phyloP scores from a whole-genome alignment of 345 rosid species.

The Excoecaria agallocha region DNA sequence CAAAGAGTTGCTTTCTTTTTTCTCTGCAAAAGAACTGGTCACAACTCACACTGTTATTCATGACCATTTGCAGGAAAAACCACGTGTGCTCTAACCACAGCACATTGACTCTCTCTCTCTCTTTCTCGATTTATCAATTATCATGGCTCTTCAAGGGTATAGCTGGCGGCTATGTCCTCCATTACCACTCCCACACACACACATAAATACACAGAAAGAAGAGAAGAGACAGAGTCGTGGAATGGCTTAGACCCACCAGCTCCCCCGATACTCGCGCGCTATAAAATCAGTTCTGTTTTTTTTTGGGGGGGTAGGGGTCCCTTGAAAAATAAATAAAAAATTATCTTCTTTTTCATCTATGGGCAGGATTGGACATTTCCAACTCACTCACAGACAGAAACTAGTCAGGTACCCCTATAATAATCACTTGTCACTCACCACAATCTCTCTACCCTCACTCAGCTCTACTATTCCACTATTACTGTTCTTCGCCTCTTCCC shows the following conservation, averaged over 20 bases:
- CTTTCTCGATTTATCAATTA: not conserved
- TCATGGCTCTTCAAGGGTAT: constrained; percentile 19
- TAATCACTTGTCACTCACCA: constrained; percentile 27
- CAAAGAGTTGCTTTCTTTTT: not conserved
- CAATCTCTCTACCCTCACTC: no score
- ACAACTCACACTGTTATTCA: constrained; percentile 27
- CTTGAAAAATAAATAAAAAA: not conserved
- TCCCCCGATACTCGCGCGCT: constrained; percentile 53
- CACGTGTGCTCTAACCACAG: constrained; percentile 29
- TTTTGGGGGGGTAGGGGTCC: not conserved
- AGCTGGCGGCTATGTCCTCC: constrained; percentile 35
- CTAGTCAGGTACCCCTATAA: constrained; percentile 14
- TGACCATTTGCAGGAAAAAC: constrained; percentile 35
- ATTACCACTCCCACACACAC: not conserved
- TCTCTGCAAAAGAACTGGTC: not conserved
- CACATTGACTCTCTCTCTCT: not conserved
- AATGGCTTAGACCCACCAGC: no score
- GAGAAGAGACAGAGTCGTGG: not conserved
- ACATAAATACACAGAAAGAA: not conserved
- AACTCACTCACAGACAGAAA: constrained; percentile 24
- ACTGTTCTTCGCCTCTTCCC: constrained; percentile 28
- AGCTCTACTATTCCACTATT: not conserved
- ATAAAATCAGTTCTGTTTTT: not conserved
- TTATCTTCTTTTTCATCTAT: not conserved
- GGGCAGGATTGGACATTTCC: constrained; percentile 33